A percentile compares a stretch with the other conserved stretches of the same genome.
Conservation (phyloP, 805 yeast species). For the Yamadazyma paraphyllophila region DNA sequence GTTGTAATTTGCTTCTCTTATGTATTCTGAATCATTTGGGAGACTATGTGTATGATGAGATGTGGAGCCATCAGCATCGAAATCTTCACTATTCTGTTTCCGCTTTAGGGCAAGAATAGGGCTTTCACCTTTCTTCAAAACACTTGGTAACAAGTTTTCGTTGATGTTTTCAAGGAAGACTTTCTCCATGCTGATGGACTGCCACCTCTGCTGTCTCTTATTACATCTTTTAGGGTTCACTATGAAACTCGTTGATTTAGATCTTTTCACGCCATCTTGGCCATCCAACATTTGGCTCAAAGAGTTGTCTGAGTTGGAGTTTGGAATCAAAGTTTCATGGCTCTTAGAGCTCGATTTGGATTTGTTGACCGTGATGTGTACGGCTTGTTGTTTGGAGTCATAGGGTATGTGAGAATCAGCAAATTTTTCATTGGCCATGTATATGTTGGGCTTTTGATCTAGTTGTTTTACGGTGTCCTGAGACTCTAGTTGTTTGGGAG, state of each 20-base stretch:
- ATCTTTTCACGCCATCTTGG: constrained; percentile 19
- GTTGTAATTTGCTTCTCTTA: background rate
- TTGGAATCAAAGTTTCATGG: constrained; percentile 14
- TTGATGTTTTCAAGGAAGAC: constrained; percentile 26
- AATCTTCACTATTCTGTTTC: constrained; percentile 9
- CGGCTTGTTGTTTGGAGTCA: background rate
- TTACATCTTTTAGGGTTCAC: constrained; percentile 13
- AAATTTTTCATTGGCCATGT: background rate
- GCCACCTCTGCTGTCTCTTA: constrained; percentile 20
- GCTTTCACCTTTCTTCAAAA: constrained; percentile 30
- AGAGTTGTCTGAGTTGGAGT: constrained; percentile 12
- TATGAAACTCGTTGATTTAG: constrained; percentile 22
- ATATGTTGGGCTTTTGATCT: too few species aligned
- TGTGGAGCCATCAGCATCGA: background rate
- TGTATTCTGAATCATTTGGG: constrained; percentile 1
- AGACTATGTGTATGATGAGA: background rate
- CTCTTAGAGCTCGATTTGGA: constrained; percentile 7
- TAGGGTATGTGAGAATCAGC: background rate
- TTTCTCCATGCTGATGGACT: constrained; percentile 29
- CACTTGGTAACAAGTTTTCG: constrained; percentile 33
- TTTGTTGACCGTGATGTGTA: background rate
- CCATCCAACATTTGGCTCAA: background rate
- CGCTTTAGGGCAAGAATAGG: constrained; percentile 28
- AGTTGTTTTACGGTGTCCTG: too few species aligned
- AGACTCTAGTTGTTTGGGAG: too few species aligned